These are phyloP conservation scores for Herpotrichia juniperi DNA, from an alignment of 2,329 filamentous ascomycete species.

Conservation along the genomic window DNA sequence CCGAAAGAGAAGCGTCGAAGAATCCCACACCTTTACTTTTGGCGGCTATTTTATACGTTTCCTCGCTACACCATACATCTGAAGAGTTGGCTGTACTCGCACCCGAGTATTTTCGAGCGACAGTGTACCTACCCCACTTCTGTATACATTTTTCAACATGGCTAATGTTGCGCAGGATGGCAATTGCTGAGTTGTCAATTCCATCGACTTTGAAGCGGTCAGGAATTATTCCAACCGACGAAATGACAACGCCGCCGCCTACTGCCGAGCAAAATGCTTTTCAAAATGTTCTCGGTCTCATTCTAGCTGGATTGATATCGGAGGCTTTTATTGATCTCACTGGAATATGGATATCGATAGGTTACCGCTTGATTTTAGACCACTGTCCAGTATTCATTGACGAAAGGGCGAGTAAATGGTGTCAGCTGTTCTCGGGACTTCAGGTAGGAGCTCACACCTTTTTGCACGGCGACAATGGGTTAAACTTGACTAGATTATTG, in stretches of 20 bases:
- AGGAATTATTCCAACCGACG: conserved; percentile 13
- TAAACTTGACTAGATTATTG: conserved; percentile 40
- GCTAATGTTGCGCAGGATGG: too few species aligned
- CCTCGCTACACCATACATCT: conserved; percentile 43
- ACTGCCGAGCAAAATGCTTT: conserved; percentile 50
- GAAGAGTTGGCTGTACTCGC: conserved; percentile 44
- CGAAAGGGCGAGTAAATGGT: conserved; percentile 49
- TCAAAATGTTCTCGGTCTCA: conserved; percentile 51
- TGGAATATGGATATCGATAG: conserved; percentile 53
- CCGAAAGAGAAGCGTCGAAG: conserved; percentile 51
- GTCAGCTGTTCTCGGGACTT: conserved; percentile 45
- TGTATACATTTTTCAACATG: too few species aligned
- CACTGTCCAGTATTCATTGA: conserved; percentile 49
- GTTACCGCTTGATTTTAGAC: conserved; percentile 50
- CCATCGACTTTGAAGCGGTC: conserved; percentile 26
- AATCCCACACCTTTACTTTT: conserved; percentile 51
- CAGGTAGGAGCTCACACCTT: conserved; percentile 20
- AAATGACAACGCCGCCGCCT: conserved; percentile 7
- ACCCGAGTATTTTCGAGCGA: conserved; percentile 47
- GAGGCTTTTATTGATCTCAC: conserved; percentile 53
- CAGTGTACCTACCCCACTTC: too few species aligned
- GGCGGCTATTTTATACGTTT: conserved; percentile 51
- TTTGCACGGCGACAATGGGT: background rate
- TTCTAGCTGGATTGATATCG: conserved; percentile 49
- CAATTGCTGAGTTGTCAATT: conserved; percentile 50